These are phyloP conservation scores for Xylariaceae sp. DNA, from an alignment of 2,329 filamentous ascomycete genomes.

Conservation along the genomic window DNA sequence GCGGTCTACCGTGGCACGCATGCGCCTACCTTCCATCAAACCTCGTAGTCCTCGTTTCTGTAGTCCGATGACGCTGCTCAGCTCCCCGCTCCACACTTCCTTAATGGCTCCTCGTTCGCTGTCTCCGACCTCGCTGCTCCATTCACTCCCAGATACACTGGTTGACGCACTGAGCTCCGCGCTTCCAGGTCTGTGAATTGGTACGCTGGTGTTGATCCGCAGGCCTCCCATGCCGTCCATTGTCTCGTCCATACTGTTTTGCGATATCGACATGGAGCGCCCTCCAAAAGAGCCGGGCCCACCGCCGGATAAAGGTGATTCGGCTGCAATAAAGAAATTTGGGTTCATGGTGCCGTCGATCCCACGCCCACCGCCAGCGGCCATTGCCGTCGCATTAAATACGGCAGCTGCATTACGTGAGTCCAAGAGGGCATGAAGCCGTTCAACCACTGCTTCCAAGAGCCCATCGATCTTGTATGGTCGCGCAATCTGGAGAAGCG, in stretches of 20 bases:
- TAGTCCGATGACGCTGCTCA: conserved; percentile 87
- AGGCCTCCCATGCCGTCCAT: conserved; percentile 33
- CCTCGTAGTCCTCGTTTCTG: conserved; percentile 91
- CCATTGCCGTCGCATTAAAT: conserved; percentile 98
- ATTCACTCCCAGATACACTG: conserved; percentile 45
- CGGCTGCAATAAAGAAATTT: conserved; percentile 53
- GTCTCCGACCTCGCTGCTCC: conserved; percentile 35
- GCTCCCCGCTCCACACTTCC: conserved; percentile 75
- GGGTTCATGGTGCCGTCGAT: conserved; percentile 65
- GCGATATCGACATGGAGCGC: conserved; percentile 26
- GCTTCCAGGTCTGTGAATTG: conserved; percentile 37
- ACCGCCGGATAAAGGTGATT: conserved; percentile 26
- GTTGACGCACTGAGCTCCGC: conserved; percentile 52
- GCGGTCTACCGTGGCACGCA: conserved; percentile 41
- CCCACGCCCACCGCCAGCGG: conserved; percentile 83
- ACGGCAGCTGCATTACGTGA: conserved; percentile 93
- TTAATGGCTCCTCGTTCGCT: conserved; percentile 39
- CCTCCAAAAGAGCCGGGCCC: conserved; percentile 16
- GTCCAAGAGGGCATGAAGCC: conserved; percentile 83
- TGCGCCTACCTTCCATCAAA: conserved; percentile 87
- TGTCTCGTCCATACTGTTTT: conserved; percentile 21
- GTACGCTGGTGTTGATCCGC: conserved; percentile 50
- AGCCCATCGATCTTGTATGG: conserved; percentile 92
- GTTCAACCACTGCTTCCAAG: conserved; percentile 86
- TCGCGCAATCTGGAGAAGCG: conserved; percentile 84